Conservation (phyloP, 306 rosid species). For the Gastrolobium villosum region DNA sequence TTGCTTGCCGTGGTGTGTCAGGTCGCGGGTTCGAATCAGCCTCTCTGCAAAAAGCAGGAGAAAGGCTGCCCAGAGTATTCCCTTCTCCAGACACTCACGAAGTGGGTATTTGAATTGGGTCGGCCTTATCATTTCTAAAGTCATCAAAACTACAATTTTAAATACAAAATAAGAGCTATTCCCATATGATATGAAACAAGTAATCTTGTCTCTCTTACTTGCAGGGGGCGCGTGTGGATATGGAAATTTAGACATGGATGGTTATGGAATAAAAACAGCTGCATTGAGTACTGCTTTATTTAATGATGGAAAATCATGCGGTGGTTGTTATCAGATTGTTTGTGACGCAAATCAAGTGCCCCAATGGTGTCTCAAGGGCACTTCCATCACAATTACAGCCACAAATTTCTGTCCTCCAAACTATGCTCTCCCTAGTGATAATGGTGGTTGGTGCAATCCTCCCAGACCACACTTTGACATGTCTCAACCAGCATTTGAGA, state of each 20-base stretch:
- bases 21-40: too few relatives aligned
- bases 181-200: not conserved
- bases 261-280: slow-evolving; percentile 71
- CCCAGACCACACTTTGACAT: slow-evolving; percentile 74
- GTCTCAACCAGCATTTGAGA: slow-evolving; percentile 69
- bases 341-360: slow-evolving; percentile 60
- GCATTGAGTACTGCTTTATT: slow-evolving; percentile 74
- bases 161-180: slow-evolving; percentile 17
- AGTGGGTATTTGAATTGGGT: too few relatives aligned
- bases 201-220: slow-evolving; percentile 12
- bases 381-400: slow-evolving; percentile 68
- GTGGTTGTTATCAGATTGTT: slow-evolving; percentile 73
- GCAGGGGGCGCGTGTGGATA: slow-evolving; percentile 88
- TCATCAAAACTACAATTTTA: not conserved
- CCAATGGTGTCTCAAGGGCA: slow-evolving; percentile 70
- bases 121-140: slow-evolving; percentile 2
- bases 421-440: slow-evolving; percentile 55
- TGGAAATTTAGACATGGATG: slow-evolving; percentile 61
- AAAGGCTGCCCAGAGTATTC: too few relatives aligned
- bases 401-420: slow-evolving; percentile 84
- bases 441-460: slow-evolving; percentile 82
- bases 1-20: too few relatives aligned
- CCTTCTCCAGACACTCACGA: too few relatives aligned
- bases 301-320: slow-evolving; percentile 70
- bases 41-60: too few relatives aligned